These are phyloP conservation scores for Suillus weaverae DNA, from an alignment of 768 basidiomycete species.

Conservation along the genomic window DNA sequence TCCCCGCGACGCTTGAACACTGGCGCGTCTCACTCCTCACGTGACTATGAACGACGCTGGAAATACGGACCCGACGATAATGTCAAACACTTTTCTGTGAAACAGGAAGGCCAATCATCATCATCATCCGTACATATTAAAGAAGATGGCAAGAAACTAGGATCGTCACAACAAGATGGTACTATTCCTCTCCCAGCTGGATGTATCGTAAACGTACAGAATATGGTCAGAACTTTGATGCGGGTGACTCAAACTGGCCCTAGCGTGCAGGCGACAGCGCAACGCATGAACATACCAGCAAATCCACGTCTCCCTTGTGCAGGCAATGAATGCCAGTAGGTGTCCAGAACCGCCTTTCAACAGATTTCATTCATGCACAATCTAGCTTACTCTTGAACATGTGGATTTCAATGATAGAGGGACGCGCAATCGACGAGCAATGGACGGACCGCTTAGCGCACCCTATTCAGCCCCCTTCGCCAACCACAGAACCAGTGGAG, in stretches of 20 bases:
- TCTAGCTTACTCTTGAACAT: conserved; percentile 42
- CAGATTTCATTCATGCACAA: conserved; percentile 4
- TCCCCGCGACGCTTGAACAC: conserved; percentile 9
- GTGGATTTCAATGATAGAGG: conserved; percentile 49
- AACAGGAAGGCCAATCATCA: neutral
- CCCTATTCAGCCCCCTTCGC: conserved; percentile 17
- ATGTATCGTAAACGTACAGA: conserved; percentile 42
- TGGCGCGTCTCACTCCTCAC: neutral
- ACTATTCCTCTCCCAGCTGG: conserved; percentile 21
- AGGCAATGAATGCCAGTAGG: conserved; percentile 54
- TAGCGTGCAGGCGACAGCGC: conserved; percentile 33
- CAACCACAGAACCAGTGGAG: conserved; percentile 6
- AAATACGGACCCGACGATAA: neutral
- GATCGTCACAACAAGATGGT: neutral
- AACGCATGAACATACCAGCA: conserved; percentile 31
- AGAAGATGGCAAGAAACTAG: neutral
- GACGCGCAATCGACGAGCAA: conserved; percentile 48
- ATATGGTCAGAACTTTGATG: conserved; percentile 42
- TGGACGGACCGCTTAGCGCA: conserved; percentile 19
- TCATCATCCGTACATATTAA: neutral
- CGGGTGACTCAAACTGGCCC: conserved; percentile 24
- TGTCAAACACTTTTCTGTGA: neutral
- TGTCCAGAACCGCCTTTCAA: neutral
- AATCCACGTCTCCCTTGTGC: conserved; percentile 44
- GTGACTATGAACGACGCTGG: conserved; percentile 2